Evolutionary conservation across 2,329 filamentous ascomycete genomes (phyloP).

Genomic region (Cladosporium cucumerinum): DNA sequence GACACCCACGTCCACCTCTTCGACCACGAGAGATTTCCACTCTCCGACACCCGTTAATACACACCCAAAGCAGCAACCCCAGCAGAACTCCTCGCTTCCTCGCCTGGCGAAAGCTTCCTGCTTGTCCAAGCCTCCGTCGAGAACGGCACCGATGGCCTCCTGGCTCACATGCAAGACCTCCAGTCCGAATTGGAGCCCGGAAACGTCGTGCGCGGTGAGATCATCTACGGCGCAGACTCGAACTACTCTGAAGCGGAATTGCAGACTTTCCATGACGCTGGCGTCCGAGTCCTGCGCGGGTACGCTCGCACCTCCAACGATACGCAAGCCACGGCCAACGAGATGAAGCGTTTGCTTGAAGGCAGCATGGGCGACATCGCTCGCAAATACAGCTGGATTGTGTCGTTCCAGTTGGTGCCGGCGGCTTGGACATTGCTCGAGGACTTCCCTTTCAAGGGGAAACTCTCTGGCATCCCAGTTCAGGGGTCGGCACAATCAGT

Average conservation of each 20-base stretch:
- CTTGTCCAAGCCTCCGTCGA: slow-evolving; percentile 6
- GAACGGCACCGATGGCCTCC: background rate
- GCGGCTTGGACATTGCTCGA: background rate
- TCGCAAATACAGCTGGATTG: background rate
- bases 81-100: background rate
- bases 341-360: background rate
- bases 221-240: background rate
- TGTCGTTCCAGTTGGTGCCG: background rate
- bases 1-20: slow-evolving; percentile 4
- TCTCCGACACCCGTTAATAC: background rate
- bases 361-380: background rate
- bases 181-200: background rate
- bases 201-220: slow-evolving; percentile 1
- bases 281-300: background rate
- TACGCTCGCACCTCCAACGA: background rate
- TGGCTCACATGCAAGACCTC: background rate
- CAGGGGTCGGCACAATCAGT: no score
- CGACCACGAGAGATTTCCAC: background rate
- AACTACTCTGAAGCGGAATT: background rate
- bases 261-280: background rate
- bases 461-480: background rate
- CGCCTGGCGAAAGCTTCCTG: background rate
- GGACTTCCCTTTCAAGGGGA: background rate
- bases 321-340: background rate
- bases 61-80: background rate